phyloP scores from a whole-genome alignment of 176 grass and related monocot species.

The Oryza meridionalis region DNA sequence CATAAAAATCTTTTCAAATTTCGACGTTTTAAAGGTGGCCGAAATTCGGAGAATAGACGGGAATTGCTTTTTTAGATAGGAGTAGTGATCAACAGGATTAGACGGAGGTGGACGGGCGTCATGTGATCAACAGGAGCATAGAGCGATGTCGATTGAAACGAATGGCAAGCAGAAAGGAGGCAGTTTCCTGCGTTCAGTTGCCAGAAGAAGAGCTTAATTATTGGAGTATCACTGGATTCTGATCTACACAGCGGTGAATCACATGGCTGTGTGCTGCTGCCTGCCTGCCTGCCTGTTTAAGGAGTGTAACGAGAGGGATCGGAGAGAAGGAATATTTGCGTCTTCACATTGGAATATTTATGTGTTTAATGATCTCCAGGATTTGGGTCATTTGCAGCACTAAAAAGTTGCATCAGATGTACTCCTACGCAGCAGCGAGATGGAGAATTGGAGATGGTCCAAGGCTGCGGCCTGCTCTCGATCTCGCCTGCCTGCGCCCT shows the following conservation, averaged over 20 bases:
- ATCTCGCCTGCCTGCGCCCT: slow-evolving; percentile 4
- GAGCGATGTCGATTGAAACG: neutral
- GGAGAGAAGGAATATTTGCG: slow-evolving; percentile 8
- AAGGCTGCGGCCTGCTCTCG: neutral
- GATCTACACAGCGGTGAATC: slow-evolving; percentile 19
- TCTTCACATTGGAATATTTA: neutral
- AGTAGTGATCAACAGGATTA: neutral
- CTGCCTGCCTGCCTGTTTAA: neutral
- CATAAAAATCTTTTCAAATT: too few relatives aligned
- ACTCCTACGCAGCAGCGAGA: too few relatives aligned
- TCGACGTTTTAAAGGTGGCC: too few relatives aligned
- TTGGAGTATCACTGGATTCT: neutral
- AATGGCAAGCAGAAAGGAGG: too few relatives aligned
- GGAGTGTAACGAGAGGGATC: neutral
- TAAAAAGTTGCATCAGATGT: slow-evolving; percentile 15
- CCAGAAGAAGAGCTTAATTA: neutral
- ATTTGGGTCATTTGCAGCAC: slow-evolving; percentile 34
- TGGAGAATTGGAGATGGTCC: slow-evolving; percentile 13
- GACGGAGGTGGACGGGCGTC: too few relatives aligned
- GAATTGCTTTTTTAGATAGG: too few relatives aligned
- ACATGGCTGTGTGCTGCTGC: neutral
- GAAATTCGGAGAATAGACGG: too few relatives aligned
- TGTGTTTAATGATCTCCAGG: slow-evolving; percentile 19
- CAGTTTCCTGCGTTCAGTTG: neutral
- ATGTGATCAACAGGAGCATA: neutral